Base-by-base conservation (phyloP, 345 rosid genomes). In the Populus alba region DNA sequence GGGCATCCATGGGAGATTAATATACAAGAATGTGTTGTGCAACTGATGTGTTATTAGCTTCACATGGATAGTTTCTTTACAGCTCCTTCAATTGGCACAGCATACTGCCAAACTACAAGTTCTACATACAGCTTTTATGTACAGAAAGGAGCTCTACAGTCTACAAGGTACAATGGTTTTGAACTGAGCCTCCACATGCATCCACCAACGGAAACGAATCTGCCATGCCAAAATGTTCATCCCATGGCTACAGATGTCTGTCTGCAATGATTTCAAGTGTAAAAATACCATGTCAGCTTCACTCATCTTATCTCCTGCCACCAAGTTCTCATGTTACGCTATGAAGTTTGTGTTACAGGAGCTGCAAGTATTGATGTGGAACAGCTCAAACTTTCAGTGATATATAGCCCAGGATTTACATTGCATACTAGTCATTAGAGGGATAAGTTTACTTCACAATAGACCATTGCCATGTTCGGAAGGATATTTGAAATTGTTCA, bases 361-460 rank as follows among this genome's bases (percentile, higher is more conserved):
- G 66, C 31, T 27, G 27, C 11, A 25, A 43, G 16, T 72, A 25
- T 73, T 8, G 70, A 18, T 15, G 53, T 68, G 7, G 29, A n/a
- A 38, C 70, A 51, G 15, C 77, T 47, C 72, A 51, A 74, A 62
- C 68, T 68, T 66, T 16, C 49, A 33, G 69, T 17, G 49, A 39
- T 17, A 53, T n/a, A 53, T 35, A 13, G 15, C 72, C 68, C 15
- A 41, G 67, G 67, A 78, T 75, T 78, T 78, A 78, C 67, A 69
- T 37, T 62, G 8, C 57, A 39, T 33, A 18, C 73, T 20, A 6
- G 55, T 35, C 51, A n/a, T 8, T 15, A 66, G 16, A 55, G 13
- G 62, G 51, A 15, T 7, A 74, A 18, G 49, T 38, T 69, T 7
- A 59, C 63, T 53, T 49, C 47, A 55, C 37, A 51, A 29, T 11